Conservation (phyloP, 2,329 filamentous ascomycete species). For the Ascochyta clinopodiicola region DNA sequence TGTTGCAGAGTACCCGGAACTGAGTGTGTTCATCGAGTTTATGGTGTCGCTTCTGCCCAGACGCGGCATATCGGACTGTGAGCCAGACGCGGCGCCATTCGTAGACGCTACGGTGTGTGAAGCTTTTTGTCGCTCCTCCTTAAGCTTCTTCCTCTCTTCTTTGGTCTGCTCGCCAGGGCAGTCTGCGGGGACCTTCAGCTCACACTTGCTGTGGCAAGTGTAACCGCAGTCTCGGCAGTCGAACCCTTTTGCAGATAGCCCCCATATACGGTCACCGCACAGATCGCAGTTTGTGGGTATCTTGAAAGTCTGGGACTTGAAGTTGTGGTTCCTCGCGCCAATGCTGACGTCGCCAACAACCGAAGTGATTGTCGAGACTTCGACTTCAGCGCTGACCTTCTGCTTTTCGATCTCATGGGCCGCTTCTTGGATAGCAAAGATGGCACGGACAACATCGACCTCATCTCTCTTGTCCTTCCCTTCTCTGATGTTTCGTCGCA, state of each 20-base stretch:
- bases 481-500: slow-evolving; percentile 78
- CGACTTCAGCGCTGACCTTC: slow-evolving; percentile 86
- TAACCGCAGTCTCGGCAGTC: slow-evolving; percentile 97
- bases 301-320: slow-evolving; percentile 99
- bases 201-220: slow-evolving; percentile 97
- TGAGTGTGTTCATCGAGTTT: slow-evolving; percentile 75
- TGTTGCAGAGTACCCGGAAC: slow-evolving; percentile 84
- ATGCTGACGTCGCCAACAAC: slow-evolving; percentile 91
- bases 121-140: slow-evolving; percentile 80
- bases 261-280: slow-evolving; percentile 97
- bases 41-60: slow-evolving; percentile 85
- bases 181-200: slow-evolving; percentile 97
- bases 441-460: slow-evolving; percentile 79
- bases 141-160: slow-evolving; percentile 94
- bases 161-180: slow-evolving; percentile 94
- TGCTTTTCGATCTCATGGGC: slow-evolving; percentile 85
- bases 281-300: slow-evolving; percentile 98
- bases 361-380: slow-evolving; percentile 89
- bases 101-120: slow-evolving; percentile 65
- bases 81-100: slow-evolving; percentile 54
- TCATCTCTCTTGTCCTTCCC: slow-evolving; percentile 90
- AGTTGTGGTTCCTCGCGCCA: slow-evolving; percentile 93
- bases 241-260: slow-evolving; percentile 92
- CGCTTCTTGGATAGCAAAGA: slow-evolving; percentile 83
- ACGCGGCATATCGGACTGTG: slow-evolving; percentile 68